Evolutionary conservation across 805 yeast genomes (phyloP), one percentile per base, ranked within the genome.

Genomic region (Myxozyma kluyveri): DNA sequence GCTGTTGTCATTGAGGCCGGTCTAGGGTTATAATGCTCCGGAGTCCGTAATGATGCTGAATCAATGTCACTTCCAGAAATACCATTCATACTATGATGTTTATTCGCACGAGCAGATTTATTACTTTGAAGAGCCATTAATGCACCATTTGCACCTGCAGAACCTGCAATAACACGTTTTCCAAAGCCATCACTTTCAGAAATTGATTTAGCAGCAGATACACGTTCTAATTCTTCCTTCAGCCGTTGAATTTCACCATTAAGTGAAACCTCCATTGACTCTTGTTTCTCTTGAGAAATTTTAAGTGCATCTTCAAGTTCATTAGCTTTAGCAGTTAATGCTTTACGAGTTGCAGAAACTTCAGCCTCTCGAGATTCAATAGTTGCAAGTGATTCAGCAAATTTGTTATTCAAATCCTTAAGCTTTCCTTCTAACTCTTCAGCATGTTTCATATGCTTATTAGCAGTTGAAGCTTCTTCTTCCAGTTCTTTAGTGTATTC

Each of bases 151-250:
- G 33, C 14, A 14, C 9, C 33, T 9, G 33, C 33, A 9, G 14
- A 9, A 14, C 9, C 12, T 14, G 14, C 14, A 29, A 9, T 14
- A 14, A 9, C 33, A 29, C 33, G 33, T 14, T 29, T 29, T 14
- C 12, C 9, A 19, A 7, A 7, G 14, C 7, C 7, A 19, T 18
- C 18, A 7, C 6, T 10, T 14, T 12, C 33, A 14, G 33, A 29
- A 9, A 9, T 14, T 9, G 9, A 9, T 9, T 9, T 14, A 9
- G 33, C 12, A 9, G 33, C 33, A 12, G 44, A 27, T 7, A 52
- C 37, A 71, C n/a, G 69, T 67, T 54, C 61, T 41, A 67, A 46
- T 48, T 67, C 68, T 22, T 55, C 56, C 45, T 59, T 51, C 40
- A 68, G 45, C 26, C 46, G 37, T 44, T 60, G 54, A 41, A 67